Conservation (phyloP, 805 yeast genomes). For the Candida montana region DNA sequence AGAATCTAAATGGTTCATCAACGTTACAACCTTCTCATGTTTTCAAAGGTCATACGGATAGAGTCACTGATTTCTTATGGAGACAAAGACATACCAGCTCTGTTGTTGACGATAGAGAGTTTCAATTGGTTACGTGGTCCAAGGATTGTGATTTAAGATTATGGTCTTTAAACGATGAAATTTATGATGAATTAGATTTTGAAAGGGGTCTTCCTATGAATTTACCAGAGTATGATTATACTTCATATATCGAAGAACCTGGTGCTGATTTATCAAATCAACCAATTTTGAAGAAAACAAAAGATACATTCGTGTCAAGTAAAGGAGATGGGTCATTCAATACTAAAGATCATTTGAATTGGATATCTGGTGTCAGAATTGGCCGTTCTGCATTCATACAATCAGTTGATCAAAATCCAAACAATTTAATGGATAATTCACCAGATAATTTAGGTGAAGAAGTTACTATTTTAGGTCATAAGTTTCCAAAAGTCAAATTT, state of each 20-base stretch:
- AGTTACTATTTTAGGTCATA: slow-evolving; percentile 80
- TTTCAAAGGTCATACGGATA: slow-evolving; percentile 78
- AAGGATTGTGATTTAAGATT: slow-evolving; percentile 78
- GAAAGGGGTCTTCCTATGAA: slow-evolving; percentile 33
- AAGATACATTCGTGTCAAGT: slow-evolving; percentile 35
- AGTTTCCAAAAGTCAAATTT: slow-evolving; percentile 80
- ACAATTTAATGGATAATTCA: slow-evolving; percentile 32
- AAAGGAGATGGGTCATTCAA: slow-evolving; percentile 30
- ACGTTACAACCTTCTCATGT: slow-evolving; percentile 47
- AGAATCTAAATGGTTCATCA: slow-evolving; percentile 26
- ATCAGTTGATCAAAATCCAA: slow-evolving; percentile 26
- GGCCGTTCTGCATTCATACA: slow-evolving; percentile 26
- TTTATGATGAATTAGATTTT: slow-evolving; percentile 43
- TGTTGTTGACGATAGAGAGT: slow-evolving; percentile 65
- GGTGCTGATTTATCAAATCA: slow-evolving; percentile 27
- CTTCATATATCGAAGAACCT: slow-evolving; percentile 51
- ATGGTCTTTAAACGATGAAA: slow-evolving; percentile 61
- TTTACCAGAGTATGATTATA: slow-evolving; percentile 36
- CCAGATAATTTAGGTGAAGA: slow-evolving; percentile 84
- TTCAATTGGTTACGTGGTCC: slow-evolving; percentile 91
- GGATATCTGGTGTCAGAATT: slow-evolving; percentile 91
- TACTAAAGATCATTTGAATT: slow-evolving; percentile 65
- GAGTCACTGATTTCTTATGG: slow-evolving; percentile 88
- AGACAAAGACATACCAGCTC: slow-evolving; percentile 51
- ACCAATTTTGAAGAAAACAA: slow-evolving; percentile 31